phyloP scores from a whole-genome alignment of 2,329 filamentous ascomycete genomes.

The Phaeosphaeria sp. region DNA sequence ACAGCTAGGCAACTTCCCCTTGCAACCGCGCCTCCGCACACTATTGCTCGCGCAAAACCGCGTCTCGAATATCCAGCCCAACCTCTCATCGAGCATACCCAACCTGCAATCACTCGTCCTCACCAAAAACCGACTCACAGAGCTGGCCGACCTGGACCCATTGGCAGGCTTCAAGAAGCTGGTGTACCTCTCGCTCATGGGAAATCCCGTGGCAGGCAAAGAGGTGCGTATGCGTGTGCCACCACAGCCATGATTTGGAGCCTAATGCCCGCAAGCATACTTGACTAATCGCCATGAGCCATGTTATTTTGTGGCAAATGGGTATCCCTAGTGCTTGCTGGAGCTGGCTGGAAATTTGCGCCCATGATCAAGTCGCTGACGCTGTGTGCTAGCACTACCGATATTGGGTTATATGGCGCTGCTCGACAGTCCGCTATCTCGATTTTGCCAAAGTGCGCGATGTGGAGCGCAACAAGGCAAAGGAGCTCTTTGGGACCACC shows the following conservation, averaged over 20 bases:
- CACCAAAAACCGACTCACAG: constrained; percentile 79
- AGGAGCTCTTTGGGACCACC: constrained; percentile 80
- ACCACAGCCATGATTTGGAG: constrained; percentile 6
- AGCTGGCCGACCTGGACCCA: constrained; percentile 88
- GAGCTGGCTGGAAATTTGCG: neutral
- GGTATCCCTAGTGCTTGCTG: neutral
- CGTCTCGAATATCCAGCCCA: constrained; percentile 78
- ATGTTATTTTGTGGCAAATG: neutral
- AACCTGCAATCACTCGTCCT: constrained; percentile 83
- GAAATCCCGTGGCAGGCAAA: constrained; percentile 90
- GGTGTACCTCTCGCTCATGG: constrained; percentile 80
- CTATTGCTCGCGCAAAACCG: constrained; percentile 91
- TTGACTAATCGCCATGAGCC: constrained; percentile 8
- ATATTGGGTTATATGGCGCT: constrained; percentile 87
- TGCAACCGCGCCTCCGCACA: constrained; percentile 85
- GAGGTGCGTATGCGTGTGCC: constrained; percentile 65
- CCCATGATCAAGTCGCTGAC: neutral
- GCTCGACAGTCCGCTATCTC: constrained; percentile 83
- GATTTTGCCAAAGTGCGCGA: constrained; percentile 93
- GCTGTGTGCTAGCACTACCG: constrained; percentile 75
- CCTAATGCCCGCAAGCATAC: constrained; percentile 26
- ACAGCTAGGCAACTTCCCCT: constrained; percentile 87
- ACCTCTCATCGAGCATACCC: constrained; percentile 76
- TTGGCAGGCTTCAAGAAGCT: constrained; percentile 71
- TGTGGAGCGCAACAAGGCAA: constrained; percentile 76